Percentiles rank a stretch among this genome's conserved stretches.
Conservation (phyloP, 176 grass and related monocot species). For the Carex parvula region DNA sequence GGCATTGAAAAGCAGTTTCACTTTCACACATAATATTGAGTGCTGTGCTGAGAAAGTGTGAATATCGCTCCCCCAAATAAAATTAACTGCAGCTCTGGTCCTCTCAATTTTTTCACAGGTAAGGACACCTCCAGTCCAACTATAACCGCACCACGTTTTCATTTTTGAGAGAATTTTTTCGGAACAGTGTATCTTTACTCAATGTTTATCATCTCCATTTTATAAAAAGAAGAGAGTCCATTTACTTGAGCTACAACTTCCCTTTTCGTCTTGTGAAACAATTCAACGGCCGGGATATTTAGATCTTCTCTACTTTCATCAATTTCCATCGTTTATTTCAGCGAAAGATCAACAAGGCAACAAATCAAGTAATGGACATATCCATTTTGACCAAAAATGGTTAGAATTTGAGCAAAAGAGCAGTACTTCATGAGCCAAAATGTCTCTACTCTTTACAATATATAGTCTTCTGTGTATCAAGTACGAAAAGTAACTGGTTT, state of each 20-base stretch:
- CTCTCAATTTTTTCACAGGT: too few species aligned
- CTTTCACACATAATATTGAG: background rate
- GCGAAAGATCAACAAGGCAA: background rate
- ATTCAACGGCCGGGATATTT: background rate
- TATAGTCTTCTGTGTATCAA: background rate
- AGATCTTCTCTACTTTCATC: background rate
- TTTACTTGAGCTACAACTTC: background rate
- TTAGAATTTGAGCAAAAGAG: background rate
- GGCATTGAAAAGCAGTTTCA: slow-evolving; percentile 14
- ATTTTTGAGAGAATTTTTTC: background rate
- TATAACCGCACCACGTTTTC: background rate
- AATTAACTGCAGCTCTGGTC: too few species aligned
- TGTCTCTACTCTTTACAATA: background rate
- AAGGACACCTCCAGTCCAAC: too few species aligned
- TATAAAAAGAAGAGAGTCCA: background rate
- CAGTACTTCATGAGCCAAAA: background rate
- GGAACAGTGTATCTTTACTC: background rate
- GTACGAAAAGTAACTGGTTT: background rate
- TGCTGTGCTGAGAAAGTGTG: too few species aligned
- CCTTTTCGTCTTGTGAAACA: background rate
- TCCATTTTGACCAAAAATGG: background rate
- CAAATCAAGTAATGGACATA: background rate
- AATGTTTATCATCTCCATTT: background rate
- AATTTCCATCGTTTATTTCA: background rate
- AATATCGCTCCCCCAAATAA: too few species aligned